Evolutionary conservation across 352 stramenopile genomes (phyloP), one percentile per base, ranked within the genome.

Genomic region (Peronospora tabacina): DNA sequence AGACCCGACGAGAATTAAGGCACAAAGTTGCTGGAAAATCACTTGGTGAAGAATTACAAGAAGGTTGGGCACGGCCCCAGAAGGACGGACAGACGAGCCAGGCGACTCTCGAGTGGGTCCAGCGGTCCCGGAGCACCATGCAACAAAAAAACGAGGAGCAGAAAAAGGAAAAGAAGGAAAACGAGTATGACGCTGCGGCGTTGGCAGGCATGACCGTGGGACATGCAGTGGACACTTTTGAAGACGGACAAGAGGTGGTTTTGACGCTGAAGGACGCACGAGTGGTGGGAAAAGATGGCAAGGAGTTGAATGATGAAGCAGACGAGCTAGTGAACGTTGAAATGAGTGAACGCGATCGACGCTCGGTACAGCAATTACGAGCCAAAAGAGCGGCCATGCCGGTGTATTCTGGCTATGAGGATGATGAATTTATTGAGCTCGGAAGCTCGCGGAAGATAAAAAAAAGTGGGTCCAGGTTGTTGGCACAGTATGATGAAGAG

Each of bases 401-500:
- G 0, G 76, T 94, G 40, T 98, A 98, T 73, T 82, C 84, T 9
- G 95, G 87, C 0, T 97, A 92, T 56, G 95, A 98, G 63, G 94
- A 98, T 66, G 94, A 98, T 52, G 95, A 98, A 67, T 98, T 98
- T 64, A 75, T 97, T 52, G 73, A 90, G 48, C 68, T 90, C 51
- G 70, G 77, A n/a, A 58, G 55, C 16, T 33, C 45, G 13, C 30
- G 49, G 7, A 75, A 75, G 50, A 63, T 61, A 33, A 71, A 61
- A 35, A 76, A 73, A 39, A 63, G 35, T 15, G 61, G 63, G 10
- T 46, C 32, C 0, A 75, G 73, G 19, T 44, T 96, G 20, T 42
- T 96, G 32, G 68, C 76, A 0, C 87, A 96, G n/a, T 96, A 96
- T 55, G 86, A 96, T 44, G 79, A 95, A 53, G 83, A 95, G 1